Conservation (phyloP, 169 alveolate genomes). For the Plasmodium knowlesi region DNA sequence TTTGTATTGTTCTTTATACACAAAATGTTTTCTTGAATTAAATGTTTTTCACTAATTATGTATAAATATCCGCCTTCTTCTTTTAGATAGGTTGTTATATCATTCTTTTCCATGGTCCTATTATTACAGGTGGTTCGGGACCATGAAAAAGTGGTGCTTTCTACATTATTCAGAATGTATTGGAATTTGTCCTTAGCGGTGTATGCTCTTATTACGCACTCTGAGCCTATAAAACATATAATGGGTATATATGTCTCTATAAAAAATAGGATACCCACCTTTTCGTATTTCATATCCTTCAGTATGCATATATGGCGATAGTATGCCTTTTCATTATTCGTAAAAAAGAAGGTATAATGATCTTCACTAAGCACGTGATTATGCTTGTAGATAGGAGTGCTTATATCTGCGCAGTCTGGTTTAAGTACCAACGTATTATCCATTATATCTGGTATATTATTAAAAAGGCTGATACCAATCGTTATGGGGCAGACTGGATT, state of each 20-base stretch:
- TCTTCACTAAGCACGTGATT: constrained; percentile 5
- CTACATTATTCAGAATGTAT: constrained; percentile 13
- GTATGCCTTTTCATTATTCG: constrained; percentile 6
- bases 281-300: constrained; percentile 16
- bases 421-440: constrained; percentile 43
- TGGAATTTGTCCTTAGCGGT: constrained; percentile 4
- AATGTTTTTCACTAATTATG: constrained; percentile 28
- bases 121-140: constrained; percentile 8
- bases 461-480: constrained; percentile 11
- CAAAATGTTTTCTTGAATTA: constrained; percentile 26
- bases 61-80: constrained; percentile 24
- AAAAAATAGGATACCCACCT: constrained; percentile 32
- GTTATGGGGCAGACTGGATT: constrained; percentile 14
- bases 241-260: constrained; percentile 25
- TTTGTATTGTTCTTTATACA: constrained; percentile 16
- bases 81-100: neutral
- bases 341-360: constrained; percentile 28
- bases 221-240: constrained; percentile 27
- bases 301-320: constrained; percentile 28
- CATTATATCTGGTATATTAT: constrained; percentile 1
- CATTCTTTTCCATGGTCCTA: neutral
- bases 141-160: constrained; percentile 25
- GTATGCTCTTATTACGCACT: constrained; percentile 20
- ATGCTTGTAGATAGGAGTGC: constrained; percentile 6
- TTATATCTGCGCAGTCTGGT: constrained; percentile 12